A percentile compares a stretch with the other conserved stretches of the same genome.
Evolutionary conservation across 2,329 filamentous ascomycete species (phyloP).

Genomic region (Aspergillus persii): DNA sequence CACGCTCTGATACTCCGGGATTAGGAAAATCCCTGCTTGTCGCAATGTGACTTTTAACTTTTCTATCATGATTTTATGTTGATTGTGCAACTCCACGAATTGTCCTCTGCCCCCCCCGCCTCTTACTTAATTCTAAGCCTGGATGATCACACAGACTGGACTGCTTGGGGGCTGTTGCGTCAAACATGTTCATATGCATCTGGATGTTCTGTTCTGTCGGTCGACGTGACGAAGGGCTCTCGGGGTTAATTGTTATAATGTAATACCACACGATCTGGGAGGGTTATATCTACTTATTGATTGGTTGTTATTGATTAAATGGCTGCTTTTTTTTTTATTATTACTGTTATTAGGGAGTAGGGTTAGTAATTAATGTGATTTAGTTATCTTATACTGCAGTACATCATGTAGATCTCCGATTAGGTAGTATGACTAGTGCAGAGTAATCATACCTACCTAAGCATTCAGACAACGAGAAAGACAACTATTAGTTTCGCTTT

Average conservation of each 20-base stretch:
- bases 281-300: conserved; percentile 6
- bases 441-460: too few species aligned
- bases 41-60: conserved; percentile 6
- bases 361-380: conserved; percentile 8
- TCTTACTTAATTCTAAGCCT: background rate
- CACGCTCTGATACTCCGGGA: conserved; percentile 6
- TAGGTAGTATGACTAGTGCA: too few species aligned
- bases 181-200: background rate
- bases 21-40: conserved; percentile 10
- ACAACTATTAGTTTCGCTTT: too few species aligned
- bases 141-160: background rate
- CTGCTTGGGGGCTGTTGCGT: background rate
- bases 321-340: conserved; percentile 2
- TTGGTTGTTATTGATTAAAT: conserved; percentile 6
- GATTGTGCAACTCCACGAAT: background rate
- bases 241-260: conserved; percentile 13
- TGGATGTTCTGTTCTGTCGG: background rate
- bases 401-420: too few species aligned
- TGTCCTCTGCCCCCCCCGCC: conserved; percentile 1
- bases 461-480: too few species aligned
- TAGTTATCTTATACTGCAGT: background rate
- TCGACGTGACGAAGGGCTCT: background rate
- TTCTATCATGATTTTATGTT: conserved; percentile 2
- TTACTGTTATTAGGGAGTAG: conserved; percentile 4
- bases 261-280: conserved; percentile 18